phyloP scores from a whole-genome alignment of 2,329 filamentous ascomycete species.

The Sporothrix protearum region DNA sequence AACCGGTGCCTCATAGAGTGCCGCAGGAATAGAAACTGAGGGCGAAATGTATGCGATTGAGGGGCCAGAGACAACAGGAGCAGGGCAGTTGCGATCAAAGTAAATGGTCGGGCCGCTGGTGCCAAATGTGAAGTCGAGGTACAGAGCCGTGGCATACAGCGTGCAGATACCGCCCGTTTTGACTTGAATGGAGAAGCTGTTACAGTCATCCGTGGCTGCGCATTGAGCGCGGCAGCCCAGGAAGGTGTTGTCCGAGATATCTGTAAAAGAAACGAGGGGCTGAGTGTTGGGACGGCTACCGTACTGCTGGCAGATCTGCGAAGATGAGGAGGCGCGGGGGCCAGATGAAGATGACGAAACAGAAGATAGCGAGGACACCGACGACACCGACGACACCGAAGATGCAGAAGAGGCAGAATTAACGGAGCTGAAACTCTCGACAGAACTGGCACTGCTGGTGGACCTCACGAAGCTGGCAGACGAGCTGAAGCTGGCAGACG shows the following conservation, averaged over 20 bases:
- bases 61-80: slow-evolving; percentile 15
- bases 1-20: not conserved
- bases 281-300: not conserved
- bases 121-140: not conserved
- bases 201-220: not conserved
- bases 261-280: slow-evolving; percentile 4
- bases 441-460: not conserved
- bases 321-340: not conserved
- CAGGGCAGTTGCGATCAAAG: slow-evolving; percentile 18
- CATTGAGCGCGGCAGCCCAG: slow-evolving; percentile 14
- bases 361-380: not conserved
- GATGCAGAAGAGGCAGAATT: not conserved
- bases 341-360: not conserved
- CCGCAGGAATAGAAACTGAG: not conserved
- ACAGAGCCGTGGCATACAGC: slow-evolving; percentile 10
- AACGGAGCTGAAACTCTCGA: not conserved
- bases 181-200: slow-evolving; percentile 19
- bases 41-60: not conserved
- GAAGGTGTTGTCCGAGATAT: slow-evolving; percentile 17
- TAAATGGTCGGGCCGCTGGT: slow-evolving; percentile 13
- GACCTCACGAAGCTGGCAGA: not conserved
- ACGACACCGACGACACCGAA: not conserved
- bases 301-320: slow-evolving; percentile 17
- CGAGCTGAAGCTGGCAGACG: not conserved
- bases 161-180: slow-evolving; percentile 13